phyloP scores from a whole-genome alignment of 495 filamentous ascomycete species.

The Penicillium steckii region DNA sequence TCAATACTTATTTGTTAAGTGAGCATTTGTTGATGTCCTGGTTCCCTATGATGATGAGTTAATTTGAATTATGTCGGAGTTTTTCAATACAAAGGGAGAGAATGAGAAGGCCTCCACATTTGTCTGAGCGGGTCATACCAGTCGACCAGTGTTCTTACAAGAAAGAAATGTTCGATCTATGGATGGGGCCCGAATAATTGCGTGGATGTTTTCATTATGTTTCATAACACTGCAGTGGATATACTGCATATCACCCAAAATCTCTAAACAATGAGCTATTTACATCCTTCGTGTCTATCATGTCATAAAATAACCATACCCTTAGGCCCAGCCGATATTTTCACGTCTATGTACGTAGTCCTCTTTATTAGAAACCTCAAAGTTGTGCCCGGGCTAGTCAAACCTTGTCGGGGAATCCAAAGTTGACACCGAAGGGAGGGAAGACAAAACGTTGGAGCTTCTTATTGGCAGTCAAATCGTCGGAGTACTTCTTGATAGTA shows the following conservation, averaged over 20 bases:
- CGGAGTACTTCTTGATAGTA: constrained; percentile 59
- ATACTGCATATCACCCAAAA: too few species aligned
- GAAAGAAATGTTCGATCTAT: too few species aligned
- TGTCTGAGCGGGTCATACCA: too few species aligned
- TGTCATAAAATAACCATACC: background rate
- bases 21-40: background rate
- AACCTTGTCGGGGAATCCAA: constrained; percentile 74
- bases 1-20: background rate
- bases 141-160: too few species aligned
- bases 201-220: background rate
- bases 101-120: too few species aligned
- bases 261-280: background rate
- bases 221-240: background rate
- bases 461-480: constrained; percentile 55
- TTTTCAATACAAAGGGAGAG: too few species aligned
- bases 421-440: constrained; percentile 73
- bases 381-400: constrained; percentile 11
- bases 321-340: background rate
- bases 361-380: background rate
- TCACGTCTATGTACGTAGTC: background rate
- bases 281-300: background rate
- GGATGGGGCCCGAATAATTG: too few species aligned
- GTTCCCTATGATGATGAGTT: background rate
- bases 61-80: too few species aligned
- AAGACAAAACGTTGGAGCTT: constrained; percentile 71